phyloP scores from a whole-genome alignment of 2,329 filamentous ascomycete genomes.

The Trichophyton schoenleinii region DNA sequence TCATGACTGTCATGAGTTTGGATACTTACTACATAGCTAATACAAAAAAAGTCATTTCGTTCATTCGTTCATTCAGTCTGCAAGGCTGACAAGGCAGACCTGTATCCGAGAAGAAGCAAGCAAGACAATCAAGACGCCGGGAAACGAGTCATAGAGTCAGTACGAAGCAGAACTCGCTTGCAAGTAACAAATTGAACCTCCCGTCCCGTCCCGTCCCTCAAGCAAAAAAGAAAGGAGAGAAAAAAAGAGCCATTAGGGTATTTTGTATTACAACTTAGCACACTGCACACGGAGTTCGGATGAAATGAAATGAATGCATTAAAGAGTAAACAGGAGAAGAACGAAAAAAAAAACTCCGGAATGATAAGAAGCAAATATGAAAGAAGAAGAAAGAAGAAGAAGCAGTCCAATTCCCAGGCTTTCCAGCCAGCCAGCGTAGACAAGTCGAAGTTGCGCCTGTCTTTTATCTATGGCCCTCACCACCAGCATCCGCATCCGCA shows the following conservation, averaged over 20 bases:
- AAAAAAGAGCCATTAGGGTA: neutral
- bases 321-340: neutral
- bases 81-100: neutral
- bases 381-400: neutral
- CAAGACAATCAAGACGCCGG: neutral
- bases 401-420: neutral
- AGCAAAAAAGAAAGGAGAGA: neutral
- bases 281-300: no score
- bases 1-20: neutral
- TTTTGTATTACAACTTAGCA: neutral
- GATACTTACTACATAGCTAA: neutral
- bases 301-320: no score
- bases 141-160: neutral
- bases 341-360: conserved; percentile 1
- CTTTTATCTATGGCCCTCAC: conserved; percentile 4
- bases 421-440: neutral
- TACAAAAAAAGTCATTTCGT: neutral
- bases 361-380: neutral
- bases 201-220: neutral
- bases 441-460: conserved; percentile 5
- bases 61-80: neutral
- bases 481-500: neutral
- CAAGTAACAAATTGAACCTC: neutral
- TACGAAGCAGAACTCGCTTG: neutral
- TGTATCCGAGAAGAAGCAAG: neutral